Evolutionary conservation across 176 grass and related monocot genomes (phyloP).

Genomic region (Phoenix roebelenii): DNA sequence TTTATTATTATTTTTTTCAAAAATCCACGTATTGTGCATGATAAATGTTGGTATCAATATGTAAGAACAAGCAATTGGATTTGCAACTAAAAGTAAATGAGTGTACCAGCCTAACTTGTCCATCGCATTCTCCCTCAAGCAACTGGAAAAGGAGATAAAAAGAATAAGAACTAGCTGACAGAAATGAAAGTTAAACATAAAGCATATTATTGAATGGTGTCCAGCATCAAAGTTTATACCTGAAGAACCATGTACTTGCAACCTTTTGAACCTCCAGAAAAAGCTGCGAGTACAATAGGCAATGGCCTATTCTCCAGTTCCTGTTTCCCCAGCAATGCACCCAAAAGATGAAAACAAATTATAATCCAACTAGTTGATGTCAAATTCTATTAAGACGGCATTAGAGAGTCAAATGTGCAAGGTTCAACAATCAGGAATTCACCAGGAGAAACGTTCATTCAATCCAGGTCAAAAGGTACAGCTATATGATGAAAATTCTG

Average conservation of each 20-base stretch:
- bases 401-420: no score
- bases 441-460: no score
- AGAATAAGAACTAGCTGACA: no score
- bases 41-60: no score
- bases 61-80: neutral
- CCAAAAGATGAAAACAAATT: neutral
- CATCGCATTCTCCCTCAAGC: constrained; percentile 66
- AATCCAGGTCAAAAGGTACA: no score
- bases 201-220: no score
- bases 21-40: neutral
- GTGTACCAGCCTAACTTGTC: constrained; percentile 53
- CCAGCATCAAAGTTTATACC: constrained; percentile 25
- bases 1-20: no score
- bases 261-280: constrained; percentile 82
- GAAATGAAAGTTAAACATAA: no score
- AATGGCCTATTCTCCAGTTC: constrained; percentile 52
- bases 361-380: neutral
- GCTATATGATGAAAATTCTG: no score
- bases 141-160: constrained; percentile 14
- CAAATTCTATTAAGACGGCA: neutral
- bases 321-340: constrained; percentile 39
- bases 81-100: constrained; percentile 16
- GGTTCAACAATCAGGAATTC: no score
- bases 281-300: constrained; percentile 60
- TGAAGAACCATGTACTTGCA: constrained; percentile 93